These are phyloP conservation scores for Tinospora cordifolia DNA, from an alignment of 164 flowering plant genomes.

Conservation along the genomic window DNA sequence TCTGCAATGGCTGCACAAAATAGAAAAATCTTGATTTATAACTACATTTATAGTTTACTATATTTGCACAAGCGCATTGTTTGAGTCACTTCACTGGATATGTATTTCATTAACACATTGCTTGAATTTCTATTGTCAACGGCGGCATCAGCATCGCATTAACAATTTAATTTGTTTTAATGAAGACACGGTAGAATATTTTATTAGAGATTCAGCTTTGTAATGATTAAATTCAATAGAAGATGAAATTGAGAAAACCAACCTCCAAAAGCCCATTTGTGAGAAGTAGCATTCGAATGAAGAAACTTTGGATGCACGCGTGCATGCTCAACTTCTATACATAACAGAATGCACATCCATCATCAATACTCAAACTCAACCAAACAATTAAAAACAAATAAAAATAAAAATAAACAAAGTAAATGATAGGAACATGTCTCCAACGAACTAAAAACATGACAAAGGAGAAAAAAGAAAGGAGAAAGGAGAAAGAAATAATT, in stretches of 20 bases:
- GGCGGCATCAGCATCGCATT: too few species aligned
- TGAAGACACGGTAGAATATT: too few species aligned
- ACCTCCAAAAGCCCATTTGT: slow-evolving; percentile 98
- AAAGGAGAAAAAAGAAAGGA: too few species aligned
- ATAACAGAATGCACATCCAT: background rate
- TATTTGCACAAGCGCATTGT: too few species aligned
- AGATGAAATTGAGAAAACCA: background rate
- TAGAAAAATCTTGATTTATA: background rate
- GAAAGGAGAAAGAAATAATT: too few species aligned
- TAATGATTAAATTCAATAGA: background rate
- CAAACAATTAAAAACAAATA: background rate
- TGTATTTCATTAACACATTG: too few species aligned
- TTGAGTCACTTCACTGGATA: too few species aligned
- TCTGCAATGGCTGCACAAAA: slow-evolving; percentile 77
- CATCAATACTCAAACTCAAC: background rate
- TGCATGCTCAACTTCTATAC: slow-evolving; percentile 54
- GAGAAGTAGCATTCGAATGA: slow-evolving; percentile 92
- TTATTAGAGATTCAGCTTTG: too few species aligned
- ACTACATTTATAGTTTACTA: background rate
- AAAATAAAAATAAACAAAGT: background rate
- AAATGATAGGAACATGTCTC: too few species aligned
- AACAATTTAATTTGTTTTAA: too few species aligned
- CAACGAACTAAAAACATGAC: too few species aligned
- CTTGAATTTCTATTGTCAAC: too few species aligned
- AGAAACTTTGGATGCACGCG: slow-evolving; percentile 87